phyloP scores from a whole-genome alignment of 208 protist species.

The Leptomonas pyrrhocoris region DNA sequence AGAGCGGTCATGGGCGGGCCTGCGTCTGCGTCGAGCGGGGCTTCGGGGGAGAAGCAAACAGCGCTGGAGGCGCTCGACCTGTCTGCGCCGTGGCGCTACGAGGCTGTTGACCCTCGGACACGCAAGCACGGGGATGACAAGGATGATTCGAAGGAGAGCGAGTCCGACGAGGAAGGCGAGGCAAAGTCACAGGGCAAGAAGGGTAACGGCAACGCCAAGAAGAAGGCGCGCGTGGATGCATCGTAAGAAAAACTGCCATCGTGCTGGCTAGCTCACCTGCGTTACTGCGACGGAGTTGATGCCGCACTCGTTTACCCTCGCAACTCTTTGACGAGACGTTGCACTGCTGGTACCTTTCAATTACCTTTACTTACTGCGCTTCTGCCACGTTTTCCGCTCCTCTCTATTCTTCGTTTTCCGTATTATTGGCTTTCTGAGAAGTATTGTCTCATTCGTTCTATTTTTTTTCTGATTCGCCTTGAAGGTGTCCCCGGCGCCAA shows the following conservation, averaged over 20 bases:
- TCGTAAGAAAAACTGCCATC: neutral
- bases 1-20: constrained; percentile 38
- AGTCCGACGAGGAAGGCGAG: constrained; percentile 17
- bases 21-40: neutral
- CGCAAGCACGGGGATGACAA: constrained; percentile 36
- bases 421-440: no score
- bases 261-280: constrained; percentile 6
- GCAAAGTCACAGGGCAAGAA: neutral
- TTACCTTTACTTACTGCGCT: no score
- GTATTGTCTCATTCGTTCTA: no score
- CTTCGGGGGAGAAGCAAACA: neutral
- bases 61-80: constrained; percentile 61
- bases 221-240: constrained; percentile 36
- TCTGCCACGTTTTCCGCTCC: no score
- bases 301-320: no score
- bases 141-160: constrained; percentile 21
- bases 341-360: no score
- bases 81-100: constrained; percentile 78
- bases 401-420: no score
- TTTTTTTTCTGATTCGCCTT: no score
- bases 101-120: constrained; percentile 61
- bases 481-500: no score
- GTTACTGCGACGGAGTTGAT: neutral
- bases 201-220: constrained; percentile 5
- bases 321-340: no score